These are phyloP conservation scores for Lentinula edodes DNA, from an alignment of 768 basidiomycete genomes.

Conservation along the genomic window DNA sequence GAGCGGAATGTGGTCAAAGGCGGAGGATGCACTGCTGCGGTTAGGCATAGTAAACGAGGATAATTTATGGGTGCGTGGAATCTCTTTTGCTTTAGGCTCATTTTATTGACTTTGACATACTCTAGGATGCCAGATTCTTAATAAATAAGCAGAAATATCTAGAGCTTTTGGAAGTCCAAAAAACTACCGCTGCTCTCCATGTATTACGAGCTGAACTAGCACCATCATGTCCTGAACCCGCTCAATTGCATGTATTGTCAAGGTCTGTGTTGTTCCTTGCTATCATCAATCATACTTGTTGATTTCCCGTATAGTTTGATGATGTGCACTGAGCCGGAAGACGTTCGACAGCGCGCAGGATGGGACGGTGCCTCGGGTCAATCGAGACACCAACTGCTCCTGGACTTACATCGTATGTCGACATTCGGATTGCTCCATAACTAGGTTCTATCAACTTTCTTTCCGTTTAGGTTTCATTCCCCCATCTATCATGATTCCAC, in stretches of 20 bases:
- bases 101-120: conserved; percentile 10
- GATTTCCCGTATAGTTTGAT: conserved; percentile 52
- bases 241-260: conserved; percentile 81
- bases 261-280: conserved; percentile 43
- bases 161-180: conserved; percentile 79
- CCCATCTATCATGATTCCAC: conserved; percentile 88
- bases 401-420: conserved; percentile 72
- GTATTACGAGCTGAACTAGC: conserved; percentile 88
- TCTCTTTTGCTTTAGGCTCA: neutral
- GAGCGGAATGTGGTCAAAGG: conserved; percentile 75
- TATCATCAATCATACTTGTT: conserved; percentile 13
- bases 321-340: conserved; percentile 86
- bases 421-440: neutral
- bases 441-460: conserved; percentile 5
- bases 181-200: conserved; percentile 75
- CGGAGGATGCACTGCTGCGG: conserved; percentile 60
- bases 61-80: conserved; percentile 56
- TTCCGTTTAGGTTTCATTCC: conserved; percentile 71
- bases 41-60: conserved; percentile 69
- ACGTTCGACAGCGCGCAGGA: conserved; percentile 70
- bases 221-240: conserved; percentile 71
- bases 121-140: conserved; percentile 76
- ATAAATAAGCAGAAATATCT: conserved; percentile 96
- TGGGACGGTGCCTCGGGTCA: conserved; percentile 88
- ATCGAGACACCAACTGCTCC: conserved; percentile 74